Evolutionary conservation across 2,329 filamentous ascomycete species (phyloP).

Genomic region (Penicillium sp.): DNA sequence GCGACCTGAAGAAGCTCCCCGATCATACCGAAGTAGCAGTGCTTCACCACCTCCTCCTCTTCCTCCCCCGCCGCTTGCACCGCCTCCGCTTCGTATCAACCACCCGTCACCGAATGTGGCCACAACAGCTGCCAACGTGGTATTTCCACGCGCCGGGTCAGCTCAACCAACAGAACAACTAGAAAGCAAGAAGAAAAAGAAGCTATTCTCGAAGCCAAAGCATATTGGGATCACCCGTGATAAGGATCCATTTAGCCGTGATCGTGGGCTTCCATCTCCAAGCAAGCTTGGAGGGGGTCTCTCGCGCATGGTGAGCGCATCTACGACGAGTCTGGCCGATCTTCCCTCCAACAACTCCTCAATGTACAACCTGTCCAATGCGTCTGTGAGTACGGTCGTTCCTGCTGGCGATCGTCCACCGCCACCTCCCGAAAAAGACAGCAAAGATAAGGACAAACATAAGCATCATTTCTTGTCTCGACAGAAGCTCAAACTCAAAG

Average conservation of each 20-base stretch:
- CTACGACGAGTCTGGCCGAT: conserved; percentile 55
- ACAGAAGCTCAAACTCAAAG: conserved; percentile 59
- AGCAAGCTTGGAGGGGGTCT: conserved; percentile 51
- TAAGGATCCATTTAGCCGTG: conserved; percentile 45
- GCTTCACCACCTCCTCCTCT: conserved; percentile 20
- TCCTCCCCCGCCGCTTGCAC: conserved; percentile 22
- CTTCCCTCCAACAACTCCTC: conserved; percentile 50
- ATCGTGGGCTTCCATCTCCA: conserved; percentile 54
- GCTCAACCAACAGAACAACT: conserved; percentile 39
- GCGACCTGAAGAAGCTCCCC: conserved; percentile 23
- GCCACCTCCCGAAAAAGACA: conserved; percentile 38
- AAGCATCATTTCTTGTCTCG: conserved; percentile 62
- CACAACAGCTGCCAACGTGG: conserved; percentile 57
- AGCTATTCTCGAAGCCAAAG: conserved; percentile 63
- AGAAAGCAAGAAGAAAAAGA: conserved; percentile 60
- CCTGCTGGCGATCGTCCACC: conserved; percentile 37
- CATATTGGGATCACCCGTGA: conserved; percentile 58
- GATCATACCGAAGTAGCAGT: conserved; percentile 27
- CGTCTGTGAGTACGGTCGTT: conserved; percentile 56
- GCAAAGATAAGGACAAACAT: conserved; percentile 45
- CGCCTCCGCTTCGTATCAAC: conserved; percentile 23
- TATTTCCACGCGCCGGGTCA: conserved; percentile 50
- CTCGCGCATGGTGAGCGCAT: conserved; percentile 54
- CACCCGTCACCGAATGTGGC: conserved; percentile 44
- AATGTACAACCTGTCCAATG: conserved; percentile 57